Evolutionary conservation across 1,284 basidiomycete genomes (phyloP).

Genomic region (Puccinia triticina): DNA sequence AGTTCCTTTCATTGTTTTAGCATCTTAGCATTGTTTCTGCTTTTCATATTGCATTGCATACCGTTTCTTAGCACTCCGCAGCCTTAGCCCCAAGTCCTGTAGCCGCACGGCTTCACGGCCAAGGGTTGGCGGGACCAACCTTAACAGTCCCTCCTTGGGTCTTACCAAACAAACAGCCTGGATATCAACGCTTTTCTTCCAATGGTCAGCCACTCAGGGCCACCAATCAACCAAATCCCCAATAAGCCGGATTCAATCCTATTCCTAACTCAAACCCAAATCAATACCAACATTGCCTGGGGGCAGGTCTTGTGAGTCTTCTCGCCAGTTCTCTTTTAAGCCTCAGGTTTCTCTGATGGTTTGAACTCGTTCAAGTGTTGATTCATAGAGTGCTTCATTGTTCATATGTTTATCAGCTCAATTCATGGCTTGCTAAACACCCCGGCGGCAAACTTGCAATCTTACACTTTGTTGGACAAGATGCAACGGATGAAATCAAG

Average conservation of each 20-base stretch:
- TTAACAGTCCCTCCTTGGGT: too few species aligned
- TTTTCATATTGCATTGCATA: too few species aligned
- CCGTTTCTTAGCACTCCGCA: too few species aligned
- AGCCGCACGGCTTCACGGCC: too few species aligned
- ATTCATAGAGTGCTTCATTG: conserved; percentile 69
- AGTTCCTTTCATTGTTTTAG: too few species aligned
- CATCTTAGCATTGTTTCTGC: too few species aligned
- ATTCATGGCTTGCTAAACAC: conserved; percentile 79
- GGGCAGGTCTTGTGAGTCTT: conserved; percentile 49
- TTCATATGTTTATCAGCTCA: conserved; percentile 76
- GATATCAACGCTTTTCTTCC: neutral
- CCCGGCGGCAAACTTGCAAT: conserved; percentile 88
- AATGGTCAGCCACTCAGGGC: neutral
- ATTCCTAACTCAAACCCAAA: conserved; percentile 37
- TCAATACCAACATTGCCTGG: conserved; percentile 33
- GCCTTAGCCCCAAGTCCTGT: too few species aligned
- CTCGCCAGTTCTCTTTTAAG: neutral
- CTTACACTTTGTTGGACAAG: conserved; percentile 92
- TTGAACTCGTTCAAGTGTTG: neutral
- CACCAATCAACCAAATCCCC: neutral
- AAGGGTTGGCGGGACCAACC: too few species aligned
- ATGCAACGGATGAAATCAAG: conserved; percentile 90
- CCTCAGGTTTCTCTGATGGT: neutral
- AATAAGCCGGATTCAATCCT: neutral
- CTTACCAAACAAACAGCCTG: too few species aligned